A percentile compares a stretch with the other conserved stretches of the same genome.
Evolutionary conservation across 179 eudicot species (phyloP).

Genomic region (Nepenthes alata): DNA sequence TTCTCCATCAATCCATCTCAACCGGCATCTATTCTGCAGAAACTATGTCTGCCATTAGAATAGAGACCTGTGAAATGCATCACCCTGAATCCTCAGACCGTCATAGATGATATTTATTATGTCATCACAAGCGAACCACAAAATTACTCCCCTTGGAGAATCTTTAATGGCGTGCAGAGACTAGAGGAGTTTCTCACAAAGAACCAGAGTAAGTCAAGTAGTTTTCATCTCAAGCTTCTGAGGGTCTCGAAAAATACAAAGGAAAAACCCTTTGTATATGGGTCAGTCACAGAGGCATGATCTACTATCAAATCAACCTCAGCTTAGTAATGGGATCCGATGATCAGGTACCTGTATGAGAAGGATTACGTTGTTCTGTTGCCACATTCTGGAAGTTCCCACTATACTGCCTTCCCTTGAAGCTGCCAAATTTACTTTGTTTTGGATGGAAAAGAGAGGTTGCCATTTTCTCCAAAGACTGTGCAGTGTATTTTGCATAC

Average conservation of each 20-base stretch:
- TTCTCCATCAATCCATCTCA: not conserved
- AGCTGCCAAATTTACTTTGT: conserved; percentile 52
- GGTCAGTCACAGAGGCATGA: not conserved
- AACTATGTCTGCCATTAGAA: not conserved
- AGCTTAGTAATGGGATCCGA: not conserved
- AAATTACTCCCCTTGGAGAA: conserved; percentile 2
- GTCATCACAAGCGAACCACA: not conserved
- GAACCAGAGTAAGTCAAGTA: not conserved
- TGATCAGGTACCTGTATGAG: conserved; percentile 30
- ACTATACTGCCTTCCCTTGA: conserved; percentile 58
- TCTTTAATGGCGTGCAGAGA: not conserved
- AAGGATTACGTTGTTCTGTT: conserved; percentile 32
- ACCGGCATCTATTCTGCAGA: not conserved
- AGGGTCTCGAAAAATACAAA: conserved; percentile 2
- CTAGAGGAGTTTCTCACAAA: not conserved
- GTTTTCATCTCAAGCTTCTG: conserved; percentile 2
- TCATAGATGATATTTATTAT: not conserved
- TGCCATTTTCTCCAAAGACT: conserved; percentile 69
- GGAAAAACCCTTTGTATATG: conserved; percentile 4
- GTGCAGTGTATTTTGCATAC: conserved; percentile 82
- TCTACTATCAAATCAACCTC: not conserved
- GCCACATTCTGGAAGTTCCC: conserved; percentile 59
- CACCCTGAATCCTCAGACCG: not conserved
- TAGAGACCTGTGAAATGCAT: not conserved
- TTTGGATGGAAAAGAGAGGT: conserved; percentile 58